phyloP scores from a whole-genome alignment of 2,329 filamentous ascomycete genomes.

The Trichoderma oligosporum region DNA sequence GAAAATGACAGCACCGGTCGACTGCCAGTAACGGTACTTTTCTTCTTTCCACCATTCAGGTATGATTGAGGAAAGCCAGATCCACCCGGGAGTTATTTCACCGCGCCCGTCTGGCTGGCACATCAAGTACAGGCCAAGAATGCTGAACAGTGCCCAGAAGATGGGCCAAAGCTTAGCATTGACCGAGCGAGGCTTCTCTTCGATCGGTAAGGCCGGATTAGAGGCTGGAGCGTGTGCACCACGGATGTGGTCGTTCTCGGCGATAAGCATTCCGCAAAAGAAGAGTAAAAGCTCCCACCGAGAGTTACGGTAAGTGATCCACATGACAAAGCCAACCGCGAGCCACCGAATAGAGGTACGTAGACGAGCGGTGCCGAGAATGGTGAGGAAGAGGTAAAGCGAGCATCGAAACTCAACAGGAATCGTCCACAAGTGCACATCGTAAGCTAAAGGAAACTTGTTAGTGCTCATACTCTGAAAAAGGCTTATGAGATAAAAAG shows the following conservation, averaged over 20 bases:
- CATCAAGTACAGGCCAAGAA: conserved; percentile 51
- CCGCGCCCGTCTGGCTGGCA: conserved; percentile 37
- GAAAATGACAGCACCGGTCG: conserved; percentile 50
- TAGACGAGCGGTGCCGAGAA: conserved; percentile 48
- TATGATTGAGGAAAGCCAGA: conserved; percentile 45
- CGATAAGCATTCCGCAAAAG: conserved; percentile 50
- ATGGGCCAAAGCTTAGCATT: conserved; percentile 21
- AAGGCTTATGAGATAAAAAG: not conserved
- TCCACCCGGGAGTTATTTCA: conserved; percentile 52
- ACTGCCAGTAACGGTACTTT: conserved; percentile 55
- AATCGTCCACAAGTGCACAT: conserved; percentile 61
- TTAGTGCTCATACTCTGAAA: conserved; percentile 20
- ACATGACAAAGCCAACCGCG: conserved; percentile 40
- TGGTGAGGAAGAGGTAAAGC: conserved; percentile 53
- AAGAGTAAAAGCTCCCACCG: conserved; percentile 57
- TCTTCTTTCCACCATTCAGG: conserved; percentile 48
- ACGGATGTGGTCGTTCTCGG: conserved; percentile 51
- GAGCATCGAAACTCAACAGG: conserved; percentile 58
- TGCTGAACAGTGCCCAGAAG: conserved; percentile 42
- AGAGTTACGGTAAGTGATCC: conserved; percentile 45
- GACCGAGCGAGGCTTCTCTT: conserved; percentile 21
- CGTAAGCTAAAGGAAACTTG: conserved; percentile 38
- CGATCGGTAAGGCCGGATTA: conserved; percentile 25
- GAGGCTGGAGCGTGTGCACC: conserved; percentile 39
- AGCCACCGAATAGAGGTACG: conserved; percentile 41